Percentiles rank a stretch among this genome's conserved stretches.
These are phyloP conservation scores for Myxozyma melibiosi DNA, from an alignment of 805 yeast genomes.

Conservation along the genomic window DNA sequence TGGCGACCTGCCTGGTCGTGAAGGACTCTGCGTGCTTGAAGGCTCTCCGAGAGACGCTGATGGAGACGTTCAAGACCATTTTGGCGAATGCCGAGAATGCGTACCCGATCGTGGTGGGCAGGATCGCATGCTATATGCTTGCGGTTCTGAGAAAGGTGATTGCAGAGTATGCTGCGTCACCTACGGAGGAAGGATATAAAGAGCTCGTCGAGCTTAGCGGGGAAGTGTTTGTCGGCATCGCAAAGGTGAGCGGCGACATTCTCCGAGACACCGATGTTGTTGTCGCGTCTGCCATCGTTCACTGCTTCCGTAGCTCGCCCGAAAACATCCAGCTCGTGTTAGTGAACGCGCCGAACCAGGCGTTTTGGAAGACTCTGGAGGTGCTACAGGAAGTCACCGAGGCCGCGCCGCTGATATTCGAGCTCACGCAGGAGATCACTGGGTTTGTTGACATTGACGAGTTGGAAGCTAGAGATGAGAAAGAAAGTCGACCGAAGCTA, in stretches of 20 bases:
- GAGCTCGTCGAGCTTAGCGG: constrained; percentile 1
- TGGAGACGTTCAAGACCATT: constrained; percentile 22
- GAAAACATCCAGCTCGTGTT: constrained; percentile 8
- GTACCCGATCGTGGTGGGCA: constrained; percentile 26
- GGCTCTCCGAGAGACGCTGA: constrained; percentile 8
- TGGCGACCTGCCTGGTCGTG: constrained; percentile 31
- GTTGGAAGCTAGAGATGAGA: constrained; percentile 5
- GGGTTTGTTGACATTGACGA: constrained; percentile 17
- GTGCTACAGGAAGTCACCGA: constrained; percentile 25
- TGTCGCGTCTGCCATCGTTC: constrained; percentile 18
- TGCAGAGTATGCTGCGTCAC: not conserved
- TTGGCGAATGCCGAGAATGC: constrained; percentile 26
- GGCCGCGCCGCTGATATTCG: constrained; percentile 27
- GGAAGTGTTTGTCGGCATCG: constrained; percentile 19
- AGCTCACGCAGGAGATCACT: constrained; percentile 23
- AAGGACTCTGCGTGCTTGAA: constrained; percentile 22
- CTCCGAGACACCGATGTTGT: constrained; percentile 11
- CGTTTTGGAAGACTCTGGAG: constrained; percentile 33
- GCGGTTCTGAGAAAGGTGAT: constrained; percentile 19
- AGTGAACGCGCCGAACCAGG: constrained; percentile 25
- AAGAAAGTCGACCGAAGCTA: not conserved
- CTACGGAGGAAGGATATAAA: not conserved
- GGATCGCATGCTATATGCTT: constrained; percentile 28
- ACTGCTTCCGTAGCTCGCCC: constrained; percentile 19
- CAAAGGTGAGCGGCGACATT: constrained; percentile 14